These are phyloP conservation scores for Lactifluus echinatus DNA, from an alignment of 768 basidiomycete genomes.

Conservation along the genomic window DNA sequence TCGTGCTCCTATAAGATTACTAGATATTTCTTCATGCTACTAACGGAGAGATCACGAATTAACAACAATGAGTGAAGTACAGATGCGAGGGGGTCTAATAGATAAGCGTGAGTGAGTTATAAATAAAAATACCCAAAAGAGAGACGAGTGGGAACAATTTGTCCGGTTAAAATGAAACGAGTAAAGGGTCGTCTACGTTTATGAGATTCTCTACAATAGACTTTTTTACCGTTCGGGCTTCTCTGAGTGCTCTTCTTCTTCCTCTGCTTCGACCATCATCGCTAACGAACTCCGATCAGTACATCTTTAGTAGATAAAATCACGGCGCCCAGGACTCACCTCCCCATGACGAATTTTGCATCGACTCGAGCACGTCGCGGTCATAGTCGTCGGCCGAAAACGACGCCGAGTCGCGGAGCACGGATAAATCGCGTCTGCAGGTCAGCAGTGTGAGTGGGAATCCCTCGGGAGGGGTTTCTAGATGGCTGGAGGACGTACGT, in stretches of 20 bases:
- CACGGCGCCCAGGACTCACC: slow-evolving; percentile 36
- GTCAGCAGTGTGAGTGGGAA: slow-evolving; percentile 4
- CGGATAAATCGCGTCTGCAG: slow-evolving; percentile 25
- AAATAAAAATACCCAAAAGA: neutral
- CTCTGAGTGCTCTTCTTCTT: slow-evolving; percentile 30
- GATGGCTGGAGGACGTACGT: slow-evolving; percentile 33
- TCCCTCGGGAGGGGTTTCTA: neutral
- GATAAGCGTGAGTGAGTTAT: neutral
- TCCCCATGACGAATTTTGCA: slow-evolving; percentile 65
- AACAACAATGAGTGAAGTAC: slow-evolving; percentile 16
- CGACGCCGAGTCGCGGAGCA: slow-evolving; percentile 21
- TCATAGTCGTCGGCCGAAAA: slow-evolving; percentile 29
- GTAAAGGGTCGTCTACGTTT: neutral
- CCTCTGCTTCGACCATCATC: slow-evolving; percentile 40
- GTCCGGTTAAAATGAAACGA: neutral
- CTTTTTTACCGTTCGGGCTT: neutral
- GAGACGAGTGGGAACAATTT: neutral
- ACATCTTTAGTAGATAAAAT: neutral
- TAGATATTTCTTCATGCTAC: slow-evolving; percentile 7
- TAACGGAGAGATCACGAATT: neutral
- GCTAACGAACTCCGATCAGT: slow-evolving; percentile 19
- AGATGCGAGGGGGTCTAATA: slow-evolving; percentile 11
- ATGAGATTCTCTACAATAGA: neutral
- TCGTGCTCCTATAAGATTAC: slow-evolving; percentile 4
- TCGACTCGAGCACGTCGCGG: slow-evolving; percentile 41